A percentile compares a stretch with the other conserved stretches of the same genome.
phyloP scores from a whole-genome alignment of 116 monocot genomes.

The Dioscorea cayenensis region DNA sequence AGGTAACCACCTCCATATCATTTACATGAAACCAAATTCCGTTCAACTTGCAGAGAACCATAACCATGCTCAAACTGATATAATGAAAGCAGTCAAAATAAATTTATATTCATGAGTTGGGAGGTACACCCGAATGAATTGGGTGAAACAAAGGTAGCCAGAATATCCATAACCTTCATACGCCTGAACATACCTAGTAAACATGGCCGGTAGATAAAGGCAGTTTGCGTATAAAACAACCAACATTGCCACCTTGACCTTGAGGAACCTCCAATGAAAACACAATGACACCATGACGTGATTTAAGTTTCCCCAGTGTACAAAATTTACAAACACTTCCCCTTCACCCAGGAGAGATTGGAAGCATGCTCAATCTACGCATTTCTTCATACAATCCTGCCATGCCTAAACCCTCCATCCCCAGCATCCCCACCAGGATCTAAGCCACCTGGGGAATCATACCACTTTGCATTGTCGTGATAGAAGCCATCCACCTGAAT shows the following conservation, averaged over 20 bases:
- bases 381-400: conserved; percentile 42
- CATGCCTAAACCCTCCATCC: conserved; percentile 60
- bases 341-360: conserved; percentile 1
- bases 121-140: not conserved
- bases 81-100: not conserved
- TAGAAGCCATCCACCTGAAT: conserved; percentile 90
- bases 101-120: not conserved
- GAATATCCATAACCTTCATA: not conserved
- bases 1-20: too few relatives aligned
- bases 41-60: not conserved
- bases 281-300: conserved; percentile 2
- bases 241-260: conserved; percentile 13
- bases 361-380: not conserved
- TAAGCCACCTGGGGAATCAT: conserved; percentile 83
- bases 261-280: conserved; percentile 9
- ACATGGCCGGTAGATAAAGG: not conserved
- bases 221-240: conserved; percentile 11
- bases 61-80: not conserved
- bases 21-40: not conserved
- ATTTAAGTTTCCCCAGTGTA: conserved; percentile 25
- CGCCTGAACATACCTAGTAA: not conserved
- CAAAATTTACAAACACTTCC: conserved; percentile 48
- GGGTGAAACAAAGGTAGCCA: not conserved
- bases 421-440: conserved; percentile 56
- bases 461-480: conserved; percentile 78